These are phyloP conservation scores for Penicillium aurantiogriseum DNA, from an alignment of 2,329 filamentous ascomycete species.

Conservation along the genomic window DNA sequence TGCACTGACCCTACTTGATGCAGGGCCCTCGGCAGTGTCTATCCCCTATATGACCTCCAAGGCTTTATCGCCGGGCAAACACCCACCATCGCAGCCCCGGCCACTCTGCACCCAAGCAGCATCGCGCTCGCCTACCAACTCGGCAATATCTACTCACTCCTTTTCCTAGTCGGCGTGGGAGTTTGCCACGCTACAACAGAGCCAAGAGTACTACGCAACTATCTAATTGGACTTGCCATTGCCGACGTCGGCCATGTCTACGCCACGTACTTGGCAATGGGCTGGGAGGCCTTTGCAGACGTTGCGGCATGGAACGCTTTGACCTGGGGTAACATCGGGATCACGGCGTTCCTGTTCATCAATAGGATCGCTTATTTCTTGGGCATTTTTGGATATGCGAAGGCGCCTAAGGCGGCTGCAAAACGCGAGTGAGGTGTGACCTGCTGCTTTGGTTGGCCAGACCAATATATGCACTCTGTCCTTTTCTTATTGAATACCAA, in stretches of 20 bases:
- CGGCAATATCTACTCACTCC: constrained; percentile 67
- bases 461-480: constrained; percentile 1
- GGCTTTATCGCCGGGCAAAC: constrained; percentile 66
- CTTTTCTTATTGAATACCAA: background rate
- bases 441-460: constrained; percentile 7
- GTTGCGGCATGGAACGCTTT: constrained; percentile 64
- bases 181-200: constrained; percentile 65
- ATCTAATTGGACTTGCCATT: constrained; percentile 62
- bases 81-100: constrained; percentile 36
- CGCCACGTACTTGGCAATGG: constrained; percentile 60
- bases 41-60: constrained; percentile 55
- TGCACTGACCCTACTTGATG: background rate
- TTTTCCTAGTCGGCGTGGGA: constrained; percentile 63
- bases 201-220: constrained; percentile 64
- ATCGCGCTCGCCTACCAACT: constrained; percentile 65
- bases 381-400: constrained; percentile 57
- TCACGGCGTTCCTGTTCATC: constrained; percentile 59
- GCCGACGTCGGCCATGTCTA: constrained; percentile 68
- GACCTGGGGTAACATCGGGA: constrained; percentile 71
- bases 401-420: constrained; percentile 19
- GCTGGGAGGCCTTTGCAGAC: constrained; percentile 54
- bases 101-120: constrained; percentile 38
- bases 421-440: constrained; percentile 41
- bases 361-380: constrained; percentile 58
- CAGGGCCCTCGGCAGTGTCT: constrained; percentile 60